Evolutionary conservation across 2,329 filamentous ascomycete genomes (phyloP), one percentile per base, ranked within the genome.

Genomic region (Ophiostoma novo-ulmi): DNA sequence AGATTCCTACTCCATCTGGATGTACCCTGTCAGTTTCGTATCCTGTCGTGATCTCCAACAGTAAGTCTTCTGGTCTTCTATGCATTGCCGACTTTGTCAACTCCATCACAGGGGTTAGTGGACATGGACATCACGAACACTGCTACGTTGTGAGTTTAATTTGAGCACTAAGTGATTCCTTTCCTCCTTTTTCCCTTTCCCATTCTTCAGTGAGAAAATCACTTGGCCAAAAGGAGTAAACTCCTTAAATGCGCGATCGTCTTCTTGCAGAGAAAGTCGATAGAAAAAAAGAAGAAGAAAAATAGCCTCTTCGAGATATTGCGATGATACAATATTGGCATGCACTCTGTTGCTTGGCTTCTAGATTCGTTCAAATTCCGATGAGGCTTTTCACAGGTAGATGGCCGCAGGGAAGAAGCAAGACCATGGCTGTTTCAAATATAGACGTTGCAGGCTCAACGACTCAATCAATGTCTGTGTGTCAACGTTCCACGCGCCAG

Each of bases 11-110:
- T 69, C 67, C 71, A 73, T 74, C 71, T 66, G 70, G 70, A 73
- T 70, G 71, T 72, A 73, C 71, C 73, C 72, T 74, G 71, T 70
- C 72, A 74, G 76, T 78, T 78, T 78, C 76, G 76, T 72, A 76
- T 76, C 69, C 72, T 72, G 73, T 74, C 73, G 74, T 75, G 75
- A 78, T 76, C 75, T 69, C 72, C 73, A 70, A 72, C 63, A 65
- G 44, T 66, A 66, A 14, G 65, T 44, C 61, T 64, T 38, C 22
- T 22, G 10, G 65, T 44, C 61, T 64, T 64, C 61, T 14, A 39
- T 41, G 26, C 69, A 65, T 70, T 74, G 71, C 73, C 70, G 69
- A 69, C 64, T 26, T 55, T 52, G 70, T 58, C 70, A 67, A 69
- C 70, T 39, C 44, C 36, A 66, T 55, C 52, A 66, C 70, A 70